Conservation (phyloP, 768 basidiomycete species). For the Mycena alexandri region DNA sequence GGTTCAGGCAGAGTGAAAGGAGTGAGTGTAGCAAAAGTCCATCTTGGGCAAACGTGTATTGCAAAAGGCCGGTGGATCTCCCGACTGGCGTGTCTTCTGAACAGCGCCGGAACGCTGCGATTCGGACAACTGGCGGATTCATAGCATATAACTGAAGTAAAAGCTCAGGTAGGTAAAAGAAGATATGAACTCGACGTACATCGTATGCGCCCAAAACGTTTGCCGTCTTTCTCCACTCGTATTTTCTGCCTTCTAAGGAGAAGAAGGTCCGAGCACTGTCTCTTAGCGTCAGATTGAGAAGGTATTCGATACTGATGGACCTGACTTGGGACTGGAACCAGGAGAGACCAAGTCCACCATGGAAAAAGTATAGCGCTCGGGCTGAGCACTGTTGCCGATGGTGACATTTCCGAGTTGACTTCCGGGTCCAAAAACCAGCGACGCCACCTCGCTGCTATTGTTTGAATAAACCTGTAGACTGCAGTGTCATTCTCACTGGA, state of each 20-base stretch:
- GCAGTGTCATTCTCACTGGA: constrained; percentile 11
- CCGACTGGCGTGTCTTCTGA: constrained; percentile 69
- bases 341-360: constrained; percentile 74
- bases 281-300: constrained; percentile 19
- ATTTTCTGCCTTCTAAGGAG: constrained; percentile 67
- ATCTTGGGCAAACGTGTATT: constrained; percentile 74
- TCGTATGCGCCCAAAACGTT: constrained; percentile 69
- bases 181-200: constrained; percentile 55
- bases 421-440: constrained; percentile 65
- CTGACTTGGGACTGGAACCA: constrained; percentile 65
- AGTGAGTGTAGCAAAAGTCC: constrained; percentile 72
- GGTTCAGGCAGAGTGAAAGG: constrained; percentile 76
- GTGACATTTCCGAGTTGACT: constrained; percentile 68
- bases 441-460: constrained; percentile 64
- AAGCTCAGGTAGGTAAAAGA: constrained; percentile 19
- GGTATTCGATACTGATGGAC: constrained; percentile 33
- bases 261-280: constrained; percentile 71
- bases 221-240: constrained; percentile 73
- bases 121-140: constrained; percentile 56
- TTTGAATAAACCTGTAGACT: constrained; percentile 57
- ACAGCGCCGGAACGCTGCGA: constrained; percentile 72
- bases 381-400: constrained; percentile 63
- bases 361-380: constrained; percentile 42
- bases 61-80: constrained; percentile 71
- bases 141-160: constrained; percentile 56